A percentile compares a stretch with the other conserved stretches of the same genome.
These are phyloP conservation scores for Myriosclerotinia duriaeana DNA, from an alignment of 2,329 filamentous ascomycete species.

Conservation along the genomic window DNA sequence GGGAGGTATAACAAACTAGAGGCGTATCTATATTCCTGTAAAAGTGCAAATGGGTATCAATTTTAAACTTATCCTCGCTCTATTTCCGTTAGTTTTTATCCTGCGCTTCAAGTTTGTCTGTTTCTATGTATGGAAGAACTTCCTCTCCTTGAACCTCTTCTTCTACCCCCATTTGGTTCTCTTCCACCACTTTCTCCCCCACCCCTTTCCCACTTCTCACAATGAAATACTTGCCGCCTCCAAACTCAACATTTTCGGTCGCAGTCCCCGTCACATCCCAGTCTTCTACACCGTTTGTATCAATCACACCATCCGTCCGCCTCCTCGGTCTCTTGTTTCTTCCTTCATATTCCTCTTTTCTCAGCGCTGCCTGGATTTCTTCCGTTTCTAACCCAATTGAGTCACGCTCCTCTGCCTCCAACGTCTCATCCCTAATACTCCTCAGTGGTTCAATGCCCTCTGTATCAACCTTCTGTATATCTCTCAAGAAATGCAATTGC, in stretches of 20 bases:
- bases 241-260: constrained; percentile 36
- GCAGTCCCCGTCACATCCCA: constrained; percentile 40
- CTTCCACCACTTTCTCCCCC: neutral
- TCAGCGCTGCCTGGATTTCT: constrained; percentile 50
- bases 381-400: constrained; percentile 54
- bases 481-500: constrained; percentile 87
- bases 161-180: neutral
- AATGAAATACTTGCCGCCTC: constrained; percentile 41
- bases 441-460: constrained; percentile 69
- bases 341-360: constrained; percentile 61
- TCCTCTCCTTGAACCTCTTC: neutral
- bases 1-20: neutral
- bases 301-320: constrained; percentile 26
- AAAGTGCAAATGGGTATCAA: constrained; percentile 16
- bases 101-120: neutral
- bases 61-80: neutral
- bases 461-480: constrained; percentile 79
- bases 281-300: constrained; percentile 32
- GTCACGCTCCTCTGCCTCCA: constrained; percentile 52
- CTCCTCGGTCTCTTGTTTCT: constrained; percentile 38
- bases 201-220: constrained; percentile 39
- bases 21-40: neutral
- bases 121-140: neutral
- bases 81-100: neutral
- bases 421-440: constrained; percentile 79